Conservation (phyloP, 306 rosid species). For the Inga oerstediana region DNA sequence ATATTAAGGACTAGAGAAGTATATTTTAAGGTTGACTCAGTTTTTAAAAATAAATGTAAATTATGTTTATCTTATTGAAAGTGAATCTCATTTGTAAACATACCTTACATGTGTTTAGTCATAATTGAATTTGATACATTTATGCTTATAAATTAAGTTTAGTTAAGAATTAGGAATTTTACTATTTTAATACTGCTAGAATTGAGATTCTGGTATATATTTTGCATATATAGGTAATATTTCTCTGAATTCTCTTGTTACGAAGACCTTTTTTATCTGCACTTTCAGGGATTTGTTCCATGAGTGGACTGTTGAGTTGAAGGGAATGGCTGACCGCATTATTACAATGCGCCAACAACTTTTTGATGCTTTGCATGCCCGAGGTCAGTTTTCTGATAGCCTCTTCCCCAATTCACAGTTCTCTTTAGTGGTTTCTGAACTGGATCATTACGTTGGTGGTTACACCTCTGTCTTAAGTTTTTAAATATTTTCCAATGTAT, state of each 20-base stretch:
- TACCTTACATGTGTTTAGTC: not conserved
- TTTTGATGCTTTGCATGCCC: conserved; percentile 73
- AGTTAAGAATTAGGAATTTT: not conserved
- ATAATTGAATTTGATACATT: not conserved
- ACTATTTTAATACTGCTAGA: not conserved
- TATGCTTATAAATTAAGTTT: not conserved
- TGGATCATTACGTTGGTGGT: conserved; percentile 14
- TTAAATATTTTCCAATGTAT: conserved; percentile 24
- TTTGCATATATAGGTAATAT: conserved; percentile 14
- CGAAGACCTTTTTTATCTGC: conserved; percentile 4
- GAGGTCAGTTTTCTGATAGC: conserved; percentile 57
- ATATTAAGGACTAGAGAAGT: too few species aligned
- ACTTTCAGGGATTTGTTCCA: conserved; percentile 66
- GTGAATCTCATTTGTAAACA: not conserved
- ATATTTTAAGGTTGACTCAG: not conserved
- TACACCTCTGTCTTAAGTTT: not conserved
- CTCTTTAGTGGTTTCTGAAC: conserved; percentile 1
- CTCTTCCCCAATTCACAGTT: not conserved
- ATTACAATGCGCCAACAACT: conserved; percentile 94
- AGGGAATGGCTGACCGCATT: conserved; percentile 98
- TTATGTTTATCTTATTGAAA: not conserved
- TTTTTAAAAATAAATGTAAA: not conserved
- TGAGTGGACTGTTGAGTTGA: conserved; percentile 97
- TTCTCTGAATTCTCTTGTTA: not conserved
- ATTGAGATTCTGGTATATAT: not conserved